phyloP scores from a whole-genome alignment of 2,329 filamentous ascomycete species.

The Truncatella angustata region DNA sequence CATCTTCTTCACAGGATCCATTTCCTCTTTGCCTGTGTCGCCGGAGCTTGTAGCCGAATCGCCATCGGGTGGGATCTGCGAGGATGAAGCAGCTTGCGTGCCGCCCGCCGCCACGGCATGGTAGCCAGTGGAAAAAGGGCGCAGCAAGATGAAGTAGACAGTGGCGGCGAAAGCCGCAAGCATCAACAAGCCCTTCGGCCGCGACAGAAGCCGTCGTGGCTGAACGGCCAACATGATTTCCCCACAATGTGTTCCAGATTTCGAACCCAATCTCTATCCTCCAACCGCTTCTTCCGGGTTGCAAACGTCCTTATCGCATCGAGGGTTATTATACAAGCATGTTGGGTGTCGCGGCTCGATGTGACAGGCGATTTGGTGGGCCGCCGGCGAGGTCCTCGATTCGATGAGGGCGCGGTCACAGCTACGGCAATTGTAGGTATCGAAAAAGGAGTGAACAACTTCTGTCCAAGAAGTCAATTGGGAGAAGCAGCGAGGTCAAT shows the following conservation, averaged over 20 bases:
- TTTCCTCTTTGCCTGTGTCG: background rate
- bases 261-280: background rate
- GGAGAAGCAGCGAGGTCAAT: background rate
- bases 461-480: constrained; percentile 37
- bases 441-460: constrained; percentile 29
- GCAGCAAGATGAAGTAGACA: constrained; percentile 44
- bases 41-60: constrained; percentile 16
- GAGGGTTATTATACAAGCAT: background rate
- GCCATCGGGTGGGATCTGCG: constrained; percentile 17
- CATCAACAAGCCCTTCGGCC: constrained; percentile 41
- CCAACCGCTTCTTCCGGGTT: background rate
- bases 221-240: constrained; percentile 28
- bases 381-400: background rate
- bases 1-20: constrained; percentile 16
- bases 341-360: background rate
- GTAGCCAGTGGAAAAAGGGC: too few species aligned
- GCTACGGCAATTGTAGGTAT: constrained; percentile 18
- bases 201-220: constrained; percentile 33
- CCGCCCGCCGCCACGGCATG: too few species aligned
- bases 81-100: constrained; percentile 12
- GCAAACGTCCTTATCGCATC: background rate
- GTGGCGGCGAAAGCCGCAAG: constrained; percentile 36
- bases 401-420: background rate
- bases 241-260: background rate
- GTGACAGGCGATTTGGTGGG: background rate